Base-by-base conservation (phyloP, 169 alveolate species). In the Plasmodium vivax region DNA sequence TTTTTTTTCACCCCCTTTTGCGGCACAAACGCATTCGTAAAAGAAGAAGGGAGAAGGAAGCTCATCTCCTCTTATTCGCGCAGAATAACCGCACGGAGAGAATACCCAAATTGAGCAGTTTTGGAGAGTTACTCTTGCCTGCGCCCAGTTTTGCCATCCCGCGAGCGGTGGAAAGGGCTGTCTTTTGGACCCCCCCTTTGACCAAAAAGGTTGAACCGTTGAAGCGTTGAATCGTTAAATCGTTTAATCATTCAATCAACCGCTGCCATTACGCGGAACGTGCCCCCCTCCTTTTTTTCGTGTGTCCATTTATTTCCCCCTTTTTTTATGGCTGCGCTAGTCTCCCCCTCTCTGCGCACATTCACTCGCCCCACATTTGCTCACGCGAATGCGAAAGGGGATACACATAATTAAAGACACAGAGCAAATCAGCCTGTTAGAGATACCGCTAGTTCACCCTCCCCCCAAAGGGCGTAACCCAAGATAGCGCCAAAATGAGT, bases 401-500 rank as follows among this genome's bases (percentile, higher is more conserved):
- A 0, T 45, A 7, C 12, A 45, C 58, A 47, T 47, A 47, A 47
- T 47, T 47, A 47, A 47, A 47, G 58, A 10, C 9, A 47, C 4
- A 47, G 5, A 9, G 58, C 16, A 10, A 47, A 47, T 12, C 58
- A 9, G n/a, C n/a, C n/a, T 9, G 4, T 9, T 47, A 47, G 16
- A 9, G 58, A 5, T 47, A 47, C 58, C 6, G n/a, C 58, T 47
- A 47, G n/a, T 81, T n/a, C 75, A n/a, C 34, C 27, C 75, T 5
- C 75, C 8, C 27, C 6, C 38, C 30, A 27, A 27, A 62, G 34
- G 30, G 14, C n/a, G 75, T 23, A 62, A 62, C 27, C 75, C 34
- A 62, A 19, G 75, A 62, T 62, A n/a, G 34, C 27, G 34, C 38
- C 9, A 75, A 88, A 80, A 88, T 88, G 94, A 88, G 94, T 30